Percentiles rank a stretch among this genome's conserved stretches.
These are phyloP conservation scores for Hirsutella minnesotensis DNA, from an alignment of 2,329 filamentous ascomycete genomes.

Conservation along the genomic window DNA sequence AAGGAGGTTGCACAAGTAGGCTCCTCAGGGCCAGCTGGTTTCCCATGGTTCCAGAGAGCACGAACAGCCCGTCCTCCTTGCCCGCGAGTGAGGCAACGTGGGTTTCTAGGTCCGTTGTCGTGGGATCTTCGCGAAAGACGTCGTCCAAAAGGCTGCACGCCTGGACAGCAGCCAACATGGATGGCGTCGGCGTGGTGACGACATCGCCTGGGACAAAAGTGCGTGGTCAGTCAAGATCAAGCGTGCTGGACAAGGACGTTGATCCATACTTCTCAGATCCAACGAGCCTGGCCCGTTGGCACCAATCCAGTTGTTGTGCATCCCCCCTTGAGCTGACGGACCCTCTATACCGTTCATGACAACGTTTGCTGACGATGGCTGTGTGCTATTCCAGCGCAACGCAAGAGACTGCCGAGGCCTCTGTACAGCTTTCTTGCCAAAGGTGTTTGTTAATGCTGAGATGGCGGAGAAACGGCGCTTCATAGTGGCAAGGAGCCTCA, in stretches of 20 bases:
- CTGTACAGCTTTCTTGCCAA: too few relatives aligned
- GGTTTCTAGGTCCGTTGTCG: constrained; percentile 63
- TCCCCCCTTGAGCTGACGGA: background rate
- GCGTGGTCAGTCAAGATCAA: background rate
- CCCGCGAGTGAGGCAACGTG: constrained; percentile 62
- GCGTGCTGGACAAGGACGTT: background rate
- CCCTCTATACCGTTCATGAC: background rate
- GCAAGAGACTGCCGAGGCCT: too few relatives aligned
- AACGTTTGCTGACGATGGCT: background rate
- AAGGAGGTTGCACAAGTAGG: constrained; percentile 67
- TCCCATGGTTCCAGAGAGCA: constrained; percentile 87
- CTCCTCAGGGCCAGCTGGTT: constrained; percentile 77
- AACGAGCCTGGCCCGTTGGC: constrained; percentile 7
- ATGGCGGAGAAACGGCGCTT: too few relatives aligned
- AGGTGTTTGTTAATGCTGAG: too few relatives aligned
- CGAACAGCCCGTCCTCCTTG: constrained; percentile 68
- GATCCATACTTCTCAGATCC: constrained; percentile 10
- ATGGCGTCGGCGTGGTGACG: constrained; percentile 61
- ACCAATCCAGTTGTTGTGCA: constrained; percentile 9
- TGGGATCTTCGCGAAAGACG: constrained; percentile 69
- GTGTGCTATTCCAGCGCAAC: too few relatives aligned
- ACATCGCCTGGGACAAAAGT: constrained; percentile 28
- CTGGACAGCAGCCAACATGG: constrained; percentile 73
- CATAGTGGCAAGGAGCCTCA: too few relatives aligned
- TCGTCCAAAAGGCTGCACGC: constrained; percentile 71